Base-by-base conservation (phyloP, 2,329 filamentous ascomycete genomes). In the Cladosporium cucumerinum region DNA sequence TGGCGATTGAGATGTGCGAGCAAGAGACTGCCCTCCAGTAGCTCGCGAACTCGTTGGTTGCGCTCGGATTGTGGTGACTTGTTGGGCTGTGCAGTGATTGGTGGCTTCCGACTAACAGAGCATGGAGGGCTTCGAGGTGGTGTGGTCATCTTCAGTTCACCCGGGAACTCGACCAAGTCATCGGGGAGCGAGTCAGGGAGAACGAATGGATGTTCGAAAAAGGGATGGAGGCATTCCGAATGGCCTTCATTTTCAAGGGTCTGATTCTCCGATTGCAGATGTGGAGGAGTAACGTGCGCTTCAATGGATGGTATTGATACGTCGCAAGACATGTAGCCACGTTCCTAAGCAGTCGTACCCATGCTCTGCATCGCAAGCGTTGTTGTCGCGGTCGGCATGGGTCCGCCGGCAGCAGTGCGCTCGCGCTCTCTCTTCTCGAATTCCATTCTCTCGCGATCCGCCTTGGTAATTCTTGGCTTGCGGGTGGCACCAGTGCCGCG, bases 381-480 rank as follows among this genome's bases (percentile, higher is more conserved):
- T 16, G 52, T 48, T 32, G 39, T 48, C 12, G 55, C 46, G 14
- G 51, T 57, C 49, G 61, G 36, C 39, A 52, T 63, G 16, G 63
- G 55, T 25, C 34, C 46, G 11, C 55, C 36, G 36, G 63, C 46
- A 5, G 78, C 80, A 71, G 81, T 71, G 62, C 78, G 81, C 76
- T 93, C 90, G 49, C 90, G 84, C 69, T 93, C 89, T 7, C 88
- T 83, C 80, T 95, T 95, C 76, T 96, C 92, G 52, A 86, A 85
- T 72, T 96, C 92, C 78, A 92, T 87, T 73, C 89, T 86, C 67
- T 90, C 89, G 72, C 92, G 91, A 74, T 94, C 90, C 43, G 91
- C 89, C 76, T 97, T 97, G 46, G 90, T 95, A 70, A 92, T 89
- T 49, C 93, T 88, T 60, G 92, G 91, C 77, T 96, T 96, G 70